Evolutionary conservation across 805 yeast species (phyloP), one percentile per base, ranked within the genome.

Genomic region (Metschnikowia chrysomelidarum): DNA sequence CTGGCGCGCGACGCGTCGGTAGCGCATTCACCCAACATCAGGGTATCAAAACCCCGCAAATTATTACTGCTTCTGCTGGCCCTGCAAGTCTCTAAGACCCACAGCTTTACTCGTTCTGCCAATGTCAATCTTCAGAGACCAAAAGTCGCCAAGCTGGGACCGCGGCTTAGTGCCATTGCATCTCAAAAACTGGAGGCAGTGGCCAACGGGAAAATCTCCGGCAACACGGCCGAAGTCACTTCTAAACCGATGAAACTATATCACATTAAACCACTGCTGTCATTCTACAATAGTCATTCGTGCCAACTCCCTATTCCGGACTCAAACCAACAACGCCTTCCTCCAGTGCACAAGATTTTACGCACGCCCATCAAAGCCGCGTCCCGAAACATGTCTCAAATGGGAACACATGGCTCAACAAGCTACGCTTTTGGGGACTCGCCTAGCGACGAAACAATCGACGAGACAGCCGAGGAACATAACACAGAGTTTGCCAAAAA

Each of bases 311-410:
- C 49, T 7, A 43, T 45, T 27, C 25, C 35, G 7, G 36, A 18
- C 35, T 11, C 41, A 11, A 13, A 25, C 21, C 5, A 27, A 11
- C 41, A 40, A 27, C 40, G 49, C 26, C 52, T 46, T 22, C 73
- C 73, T 18, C 56, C 71, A 10, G 68, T 67, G 38, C 64, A 62
- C 46, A 67, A 64, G 44, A 67, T 67, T 35, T 57, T 67, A 46
- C 63, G 64, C 36, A 67, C 73, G 2, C 73, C 73, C 21, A 63
- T 67, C 36, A 67, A 62, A 42, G 51, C 52, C 23, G 51, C 64
- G 11, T 49, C 45, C 34, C 43, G 58, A 7, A 51, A 56, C 8
- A 24, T 34, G 29, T 34, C 36, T 36, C 38, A 34, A 13, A 9
- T 36, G 19, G 48, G 59, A 22, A 49, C 20, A 1, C 8, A 17